Base-by-base conservation (phyloP, 768 basidiomycete species). In the Termitomyces bulborhizus region DNA sequence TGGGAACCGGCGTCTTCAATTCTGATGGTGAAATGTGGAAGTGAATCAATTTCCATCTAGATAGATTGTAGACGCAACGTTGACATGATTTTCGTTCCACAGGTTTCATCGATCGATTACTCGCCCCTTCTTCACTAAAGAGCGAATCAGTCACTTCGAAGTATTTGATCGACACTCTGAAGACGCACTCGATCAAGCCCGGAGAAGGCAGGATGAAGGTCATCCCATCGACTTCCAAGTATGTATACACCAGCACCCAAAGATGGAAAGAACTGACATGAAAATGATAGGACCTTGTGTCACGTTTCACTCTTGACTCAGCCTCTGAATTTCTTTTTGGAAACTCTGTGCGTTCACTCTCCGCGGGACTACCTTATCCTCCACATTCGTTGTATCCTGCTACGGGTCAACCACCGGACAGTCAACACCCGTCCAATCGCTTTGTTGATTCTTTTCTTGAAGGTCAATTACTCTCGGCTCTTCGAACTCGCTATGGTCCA, bases 1-100 rank as follows among this genome's bases (percentile, higher is more conserved):
- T 85, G 4, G 84, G 84, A 0, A 71, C 71, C 0, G 84, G 84
- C 0, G 76, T 85, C 0, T 86, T 85, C 66, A 81, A 81, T 60
- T 75, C 76, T 1, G 81, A 85, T 64, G 83, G 84, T 15, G 82
- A 86, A 0, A 74, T 80, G 67, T 88, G 87, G 87, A 88, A 83
- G 83, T 85, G 12, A 29, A 45, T 40, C 1, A 6, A 36, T 26
- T 24, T 32, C 43, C 34, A 13, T 39, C 2, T 18, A 12, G n/a
- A 31, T n/a, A 16, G 6, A n/a, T 37, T 15, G 31, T 12, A 5
- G n/a, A 15, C 1, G 7, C 34, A 24, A 45, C 12, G 12, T 11
- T 45, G 26, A 45, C 27, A 24, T 21, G 44, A 46, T 49, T 44
- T 52, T 41, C 15, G 42, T 64, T 34, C 26, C 26, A 50, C 32